Conservation (phyloP, 768 basidiomycete species). For the Pholiota molesta region DNA sequence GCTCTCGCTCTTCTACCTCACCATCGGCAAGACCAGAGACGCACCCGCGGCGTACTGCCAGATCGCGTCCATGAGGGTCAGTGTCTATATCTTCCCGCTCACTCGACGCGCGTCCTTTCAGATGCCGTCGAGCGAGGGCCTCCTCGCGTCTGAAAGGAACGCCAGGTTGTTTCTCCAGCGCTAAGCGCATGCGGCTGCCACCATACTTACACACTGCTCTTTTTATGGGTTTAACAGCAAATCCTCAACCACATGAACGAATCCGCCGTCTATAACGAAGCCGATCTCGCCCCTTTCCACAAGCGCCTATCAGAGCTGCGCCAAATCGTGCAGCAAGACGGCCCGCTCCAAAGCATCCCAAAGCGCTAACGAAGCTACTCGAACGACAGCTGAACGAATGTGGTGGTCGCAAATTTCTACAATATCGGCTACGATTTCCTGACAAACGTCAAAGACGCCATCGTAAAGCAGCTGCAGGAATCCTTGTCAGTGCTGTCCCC, state of each 20-base stretch:
- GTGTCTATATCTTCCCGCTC: constrained; percentile 35
- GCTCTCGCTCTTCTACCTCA: constrained; percentile 95
- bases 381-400: constrained; percentile 91
- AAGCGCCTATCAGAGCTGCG: constrained; percentile 81
- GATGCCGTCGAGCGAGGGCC: constrained; percentile 5
- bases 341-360: constrained; percentile 82
- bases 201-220: constrained; percentile 5
- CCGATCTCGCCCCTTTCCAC: constrained; percentile 88
- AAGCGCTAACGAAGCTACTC: constrained; percentile 85
- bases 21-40: constrained; percentile 94
- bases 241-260: constrained; percentile 96
- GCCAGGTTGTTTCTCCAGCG: constrained; percentile 13
- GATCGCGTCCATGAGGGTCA: constrained; percentile 92
- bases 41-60: constrained; percentile 96
- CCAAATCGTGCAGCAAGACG: constrained; percentile 83
- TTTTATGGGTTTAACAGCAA: constrained; percentile 58
- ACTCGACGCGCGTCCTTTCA: constrained; percentile 14
- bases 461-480: constrained; percentile 78
- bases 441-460: constrained; percentile 56
- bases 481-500: constrained; percentile 86
- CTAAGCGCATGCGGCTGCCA: not conserved
- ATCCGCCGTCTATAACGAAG: constrained; percentile 90
- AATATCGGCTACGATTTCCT: constrained; percentile 3
- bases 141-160: constrained; percentile 14
- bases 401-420: constrained; percentile 55